phyloP scores from a whole-genome alignment of 108 stramenopile genomes.

The Mediolabrus comicus region DNA sequence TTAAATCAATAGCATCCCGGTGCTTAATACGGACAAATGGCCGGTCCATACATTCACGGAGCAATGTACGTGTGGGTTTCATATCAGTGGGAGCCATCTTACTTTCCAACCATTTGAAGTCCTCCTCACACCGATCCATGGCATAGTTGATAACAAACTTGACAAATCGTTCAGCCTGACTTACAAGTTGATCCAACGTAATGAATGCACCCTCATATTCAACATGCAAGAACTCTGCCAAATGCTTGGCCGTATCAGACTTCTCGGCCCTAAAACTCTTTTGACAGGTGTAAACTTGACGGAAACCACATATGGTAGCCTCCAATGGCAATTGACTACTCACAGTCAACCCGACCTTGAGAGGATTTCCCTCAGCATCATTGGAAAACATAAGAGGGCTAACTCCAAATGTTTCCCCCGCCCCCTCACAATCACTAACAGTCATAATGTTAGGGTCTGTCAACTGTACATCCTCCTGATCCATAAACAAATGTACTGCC shows the following conservation, averaged over 20 bases:
- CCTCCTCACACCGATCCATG: conserved; percentile 81
- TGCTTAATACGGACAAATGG: conserved; percentile 69
- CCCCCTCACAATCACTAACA: conserved; percentile 95
- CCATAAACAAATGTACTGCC: conserved; percentile 69
- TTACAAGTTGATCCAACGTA: conserved; percentile 76
- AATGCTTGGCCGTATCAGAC: conserved; percentile 91
- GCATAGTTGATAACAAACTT: conserved; percentile 91
- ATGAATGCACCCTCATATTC: conserved; percentile 94
- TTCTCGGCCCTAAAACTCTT: conserved; percentile 96
- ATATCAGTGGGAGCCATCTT: conserved; percentile 59
- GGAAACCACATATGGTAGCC: conserved; percentile 86
- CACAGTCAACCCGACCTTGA: conserved; percentile 81
- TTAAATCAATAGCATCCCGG: conserved; percentile 62
- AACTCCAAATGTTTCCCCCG: conserved; percentile 92
- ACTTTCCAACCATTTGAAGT: conserved; percentile 88
- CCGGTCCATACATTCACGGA: conserved; percentile 47
- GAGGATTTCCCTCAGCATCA: conserved; percentile 50
- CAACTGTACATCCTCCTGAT: conserved; percentile 56
- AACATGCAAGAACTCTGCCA: conserved; percentile 96
- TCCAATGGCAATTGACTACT: conserved; percentile 94
- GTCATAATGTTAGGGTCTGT: conserved; percentile 76
- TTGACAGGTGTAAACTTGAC: conserved; percentile 95
- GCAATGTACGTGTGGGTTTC: conserved; percentile 46
- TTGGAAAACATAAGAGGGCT: conserved; percentile 64
- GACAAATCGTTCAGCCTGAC: conserved; percentile 92